Evolutionary conservation across 306 rosid species (phyloP).

Genomic region (Nissolia schottii): DNA sequence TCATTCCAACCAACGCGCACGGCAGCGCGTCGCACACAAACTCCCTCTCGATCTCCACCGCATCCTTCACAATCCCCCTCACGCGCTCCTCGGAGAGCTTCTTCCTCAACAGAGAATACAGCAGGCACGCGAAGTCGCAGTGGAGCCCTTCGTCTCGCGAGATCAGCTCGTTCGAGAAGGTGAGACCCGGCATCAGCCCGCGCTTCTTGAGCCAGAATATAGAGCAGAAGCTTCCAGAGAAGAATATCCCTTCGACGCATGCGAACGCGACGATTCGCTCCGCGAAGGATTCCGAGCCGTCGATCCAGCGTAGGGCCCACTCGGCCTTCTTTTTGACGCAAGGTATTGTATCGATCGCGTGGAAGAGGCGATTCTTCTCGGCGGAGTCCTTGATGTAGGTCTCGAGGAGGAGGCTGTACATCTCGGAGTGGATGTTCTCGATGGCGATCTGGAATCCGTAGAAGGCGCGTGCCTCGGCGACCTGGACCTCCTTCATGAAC

Average conservation of each 20-base stretch:
- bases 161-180: constrained; percentile 82
- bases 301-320: constrained; percentile 60
- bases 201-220: constrained; percentile 91
- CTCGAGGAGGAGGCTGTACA: constrained; percentile 77
- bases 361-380: constrained; percentile 59
- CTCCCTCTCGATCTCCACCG: constrained; percentile 75
- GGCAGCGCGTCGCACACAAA: constrained; percentile 83
- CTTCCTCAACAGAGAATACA: constrained; percentile 45
- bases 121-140: constrained; percentile 77
- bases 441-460: constrained; percentile 90
- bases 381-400: constrained; percentile 60
- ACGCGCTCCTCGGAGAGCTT: constrained; percentile 61
- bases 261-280: constrained; percentile 70
- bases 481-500: constrained; percentile 82
- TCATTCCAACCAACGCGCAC: constrained; percentile 84
- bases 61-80: constrained; percentile 45
- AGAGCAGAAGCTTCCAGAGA: constrained; percentile 82
- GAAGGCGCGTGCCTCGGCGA: constrained; percentile 83
- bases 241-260: constrained; percentile 85
- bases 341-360: constrained; percentile 59
- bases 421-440: constrained; percentile 88
- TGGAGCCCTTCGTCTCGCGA: constrained; percentile 83
- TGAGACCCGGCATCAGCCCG: constrained; percentile 75
- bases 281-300: constrained; percentile 31
- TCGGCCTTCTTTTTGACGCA: constrained; percentile 62